Evolutionary conservation across 164 flowering plant genomes (phyloP), one percentile per base, ranked within the genome.

Genomic region (Vitis labrusca): DNA sequence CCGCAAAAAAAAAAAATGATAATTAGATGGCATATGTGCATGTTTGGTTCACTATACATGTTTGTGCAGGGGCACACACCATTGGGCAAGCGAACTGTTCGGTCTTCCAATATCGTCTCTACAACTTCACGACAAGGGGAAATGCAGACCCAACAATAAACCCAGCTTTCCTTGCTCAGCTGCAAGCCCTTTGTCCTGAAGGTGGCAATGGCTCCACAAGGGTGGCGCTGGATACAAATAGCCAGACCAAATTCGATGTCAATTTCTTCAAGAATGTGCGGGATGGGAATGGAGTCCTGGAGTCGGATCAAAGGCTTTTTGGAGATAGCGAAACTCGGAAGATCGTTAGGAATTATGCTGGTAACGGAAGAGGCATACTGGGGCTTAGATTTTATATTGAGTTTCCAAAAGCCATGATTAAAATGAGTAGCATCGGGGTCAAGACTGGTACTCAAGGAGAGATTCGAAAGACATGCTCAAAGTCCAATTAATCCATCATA

Each of bases 221-320:
- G 10, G 92, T 88, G 37, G 84, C 84, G 6, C 62, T 91, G 7
- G 97, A 91, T 78, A 80, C 64, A 19, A 88, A 73, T 44, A 89
- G 88, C 77, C 84, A 67, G 68, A 12, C 58, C 52, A 74, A 79
- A 4, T 91, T 91, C 61, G 94, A 88, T 17, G 77, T 67, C 10
- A 83, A 76, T 58, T 89, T 72, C 84, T 91, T 86, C 85, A 84
- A 84, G 79, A 89, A 89, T 29, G 57, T 91, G 11, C 64, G 83
- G 17, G 88, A 81, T 63, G 91, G 91, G 0, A 79, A 85, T 9
- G 94, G 86, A 1, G 84, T 89, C 11, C 64, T 91, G 44, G 94
- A 91, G 65, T 89, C 94, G 19, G 97, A 91, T 65, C 92, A 88
- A 76, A 85, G 90, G 80, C 85, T 91, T 0, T 85, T 84, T 86